Base-by-base conservation (phyloP, 345 rosid species). In the Streptanthus diversifolius region DNA sequence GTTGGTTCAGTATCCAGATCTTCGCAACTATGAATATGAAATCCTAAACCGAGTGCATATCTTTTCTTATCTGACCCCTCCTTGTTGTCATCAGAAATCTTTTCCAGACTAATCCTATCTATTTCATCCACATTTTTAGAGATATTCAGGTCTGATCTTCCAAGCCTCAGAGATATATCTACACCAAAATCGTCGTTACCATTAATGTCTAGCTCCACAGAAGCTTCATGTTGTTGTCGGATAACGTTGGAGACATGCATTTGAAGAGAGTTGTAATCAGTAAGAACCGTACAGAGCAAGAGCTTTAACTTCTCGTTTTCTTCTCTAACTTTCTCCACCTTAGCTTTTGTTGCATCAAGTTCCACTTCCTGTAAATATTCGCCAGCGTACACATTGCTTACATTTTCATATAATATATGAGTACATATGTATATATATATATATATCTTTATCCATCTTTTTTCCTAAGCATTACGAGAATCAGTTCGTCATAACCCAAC, bases 251-350 rank as follows among this genome's bases (percentile, higher is more conserved):
- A 72, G 71, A 81, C 73, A 64, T 70, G 75, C 49, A 19, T 51
- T 58, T 82, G 81, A 29, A 84, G 79, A 41, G 83, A 82, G 62
- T 84, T 68, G 71, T 82, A 82, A 63, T 84, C 83, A 73, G 64
- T 80, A 27, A 72, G 64, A 12, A 78, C 54, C n/a, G 74, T 73
- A 2, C 78, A 57, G 14, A 84, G 58, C 33, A 78, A 52, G 29
- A 75, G 52, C 69, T 80, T 84, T 68, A 84, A 39, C 79, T 79
- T 82, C 71, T 75, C 78, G 41, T 84, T 84, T 57, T 84, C 85
- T 78, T 80, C 80, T 48, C 74, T 77, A 62, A 75, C 82, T 74
- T 77, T 74, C 19, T 80, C 82, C 64, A 82, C 41, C 61, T 70
- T 77, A 39, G 79, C 80, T 66, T 75, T 82, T 18, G 78, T 65